A percentile compares a stretch with the other conserved stretches of the same genome.
phyloP scores from a whole-genome alignment of 139 green algal genomes.

The Chlamydomonas schloesseri region DNA sequence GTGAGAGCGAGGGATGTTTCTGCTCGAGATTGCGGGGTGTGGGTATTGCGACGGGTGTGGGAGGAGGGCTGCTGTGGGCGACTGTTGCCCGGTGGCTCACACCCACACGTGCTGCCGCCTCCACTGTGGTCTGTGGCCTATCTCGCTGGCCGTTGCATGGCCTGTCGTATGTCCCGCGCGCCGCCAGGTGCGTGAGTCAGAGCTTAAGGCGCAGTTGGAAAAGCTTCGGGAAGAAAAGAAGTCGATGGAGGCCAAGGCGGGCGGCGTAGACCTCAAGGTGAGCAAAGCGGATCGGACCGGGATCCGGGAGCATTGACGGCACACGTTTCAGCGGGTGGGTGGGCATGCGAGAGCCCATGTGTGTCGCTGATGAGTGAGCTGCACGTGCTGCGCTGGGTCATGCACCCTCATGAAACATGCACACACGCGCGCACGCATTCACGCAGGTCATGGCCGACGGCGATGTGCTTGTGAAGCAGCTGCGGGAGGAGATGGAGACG shows the following conservation, averaged over 20 bases:
- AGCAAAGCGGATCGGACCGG: not conserved
- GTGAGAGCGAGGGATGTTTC: not conserved
- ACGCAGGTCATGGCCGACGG: slow-evolving; percentile 47
- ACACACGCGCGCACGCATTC: too few relatives aligned
- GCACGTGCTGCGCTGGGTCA: slow-evolving; percentile 9
- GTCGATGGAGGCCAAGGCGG: slow-evolving; percentile 54
- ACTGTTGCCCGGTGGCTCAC: too few relatives aligned
- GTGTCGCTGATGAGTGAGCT: not conserved
- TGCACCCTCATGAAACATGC: too few relatives aligned
- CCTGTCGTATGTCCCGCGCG: too few relatives aligned
- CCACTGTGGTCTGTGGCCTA: too few relatives aligned
- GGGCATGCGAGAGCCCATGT: not conserved
- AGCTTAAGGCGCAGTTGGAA: slow-evolving; percentile 62
- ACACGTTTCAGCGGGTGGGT: too few relatives aligned
- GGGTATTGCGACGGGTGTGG: too few relatives aligned
- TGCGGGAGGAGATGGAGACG: slow-evolving; percentile 67
- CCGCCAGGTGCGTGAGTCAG: slow-evolving; percentile 48
- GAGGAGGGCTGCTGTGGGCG: too few relatives aligned
- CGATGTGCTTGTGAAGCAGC: slow-evolving; percentile 60
- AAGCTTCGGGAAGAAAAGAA: slow-evolving; percentile 65
- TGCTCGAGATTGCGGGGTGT: too few relatives aligned
- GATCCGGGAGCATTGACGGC: too few relatives aligned
- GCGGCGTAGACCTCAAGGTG: slow-evolving; percentile 61
- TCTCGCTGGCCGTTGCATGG: too few relatives aligned
- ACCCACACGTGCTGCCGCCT: too few relatives aligned